Conservation (phyloP, 441 rosid species). For the Eutrema salsugineum region DNA sequence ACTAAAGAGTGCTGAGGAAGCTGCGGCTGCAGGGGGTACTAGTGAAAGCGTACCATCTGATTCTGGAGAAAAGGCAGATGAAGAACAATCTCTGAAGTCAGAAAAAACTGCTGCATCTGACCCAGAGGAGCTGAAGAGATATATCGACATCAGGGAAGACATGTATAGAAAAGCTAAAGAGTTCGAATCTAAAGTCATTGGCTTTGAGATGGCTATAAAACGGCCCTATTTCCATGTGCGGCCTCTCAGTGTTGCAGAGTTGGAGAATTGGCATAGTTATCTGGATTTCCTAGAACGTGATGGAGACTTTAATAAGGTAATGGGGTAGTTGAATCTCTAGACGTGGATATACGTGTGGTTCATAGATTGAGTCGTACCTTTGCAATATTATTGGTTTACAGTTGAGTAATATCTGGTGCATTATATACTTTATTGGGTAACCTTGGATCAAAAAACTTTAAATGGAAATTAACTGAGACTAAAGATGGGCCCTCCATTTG, state of each 20-base stretch:
- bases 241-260: conserved; percentile 8
- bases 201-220: conserved; percentile 4
- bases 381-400: background rate
- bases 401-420: conserved; percentile 6
- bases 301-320: background rate
- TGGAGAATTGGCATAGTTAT: conserved; percentile 8
- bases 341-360: background rate
- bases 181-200: background rate
- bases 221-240: conserved; percentile 12
- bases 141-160: background rate
- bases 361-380: background rate
- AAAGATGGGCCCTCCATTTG: background rate
- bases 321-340: background rate
- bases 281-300: background rate
- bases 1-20: background rate
- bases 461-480: background rate
- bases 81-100: background rate
- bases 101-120: background rate
- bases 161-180: background rate
- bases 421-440: background rate
- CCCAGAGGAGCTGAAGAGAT: background rate
- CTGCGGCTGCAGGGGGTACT: background rate
- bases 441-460: background rate
- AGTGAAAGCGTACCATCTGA: background rate
- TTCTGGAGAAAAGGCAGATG: background rate